phyloP scores from a whole-genome alignment of 139 green algal genomes.

The Micractinium conductrix region DNA sequence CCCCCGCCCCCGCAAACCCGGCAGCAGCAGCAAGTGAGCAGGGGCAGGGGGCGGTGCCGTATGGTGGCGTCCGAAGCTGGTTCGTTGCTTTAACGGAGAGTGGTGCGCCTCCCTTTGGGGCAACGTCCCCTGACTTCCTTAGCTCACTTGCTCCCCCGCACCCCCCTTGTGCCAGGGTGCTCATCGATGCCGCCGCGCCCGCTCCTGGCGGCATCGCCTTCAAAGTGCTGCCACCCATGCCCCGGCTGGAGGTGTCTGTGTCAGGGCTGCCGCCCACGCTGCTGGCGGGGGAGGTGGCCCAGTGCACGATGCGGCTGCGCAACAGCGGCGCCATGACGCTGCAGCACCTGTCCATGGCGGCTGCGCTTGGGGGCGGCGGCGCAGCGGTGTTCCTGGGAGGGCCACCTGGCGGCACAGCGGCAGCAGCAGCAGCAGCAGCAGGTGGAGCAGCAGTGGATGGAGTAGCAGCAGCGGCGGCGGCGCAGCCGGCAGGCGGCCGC shows the following conservation, averaged over 20 bases:
- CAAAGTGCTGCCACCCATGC: constrained; percentile 66
- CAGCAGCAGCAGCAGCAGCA: background rate
- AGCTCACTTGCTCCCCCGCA: background rate
- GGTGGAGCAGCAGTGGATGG: background rate
- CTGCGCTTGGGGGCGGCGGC: background rate
- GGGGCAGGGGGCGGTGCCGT: too few species aligned
- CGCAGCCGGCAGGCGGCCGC: background rate
- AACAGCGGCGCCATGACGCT: constrained; percentile 52
- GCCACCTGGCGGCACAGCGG: background rate
- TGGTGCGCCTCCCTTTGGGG: too few species aligned
- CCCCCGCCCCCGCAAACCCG: constrained; percentile 31
- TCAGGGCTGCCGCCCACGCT: constrained; percentile 31
- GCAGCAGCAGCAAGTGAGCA: constrained; percentile 33
- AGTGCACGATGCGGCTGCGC: constrained; percentile 38
- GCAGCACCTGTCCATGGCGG: constrained; percentile 35
- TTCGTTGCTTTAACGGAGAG: too few species aligned
- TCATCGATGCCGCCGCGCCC: constrained; percentile 2
- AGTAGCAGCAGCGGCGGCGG: background rate
- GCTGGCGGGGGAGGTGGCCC: constrained; percentile 53
- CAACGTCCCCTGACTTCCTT: too few species aligned
- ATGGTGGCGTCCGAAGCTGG: too few species aligned
- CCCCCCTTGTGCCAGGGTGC: background rate
- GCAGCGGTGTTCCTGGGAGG: background rate
- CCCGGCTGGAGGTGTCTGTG: constrained; percentile 62
- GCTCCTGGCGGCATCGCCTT: constrained; percentile 61